Evolutionary conservation across 2,329 filamentous ascomycete genomes (phyloP).

Genomic region (Aspergillus aculeatus): DNA sequence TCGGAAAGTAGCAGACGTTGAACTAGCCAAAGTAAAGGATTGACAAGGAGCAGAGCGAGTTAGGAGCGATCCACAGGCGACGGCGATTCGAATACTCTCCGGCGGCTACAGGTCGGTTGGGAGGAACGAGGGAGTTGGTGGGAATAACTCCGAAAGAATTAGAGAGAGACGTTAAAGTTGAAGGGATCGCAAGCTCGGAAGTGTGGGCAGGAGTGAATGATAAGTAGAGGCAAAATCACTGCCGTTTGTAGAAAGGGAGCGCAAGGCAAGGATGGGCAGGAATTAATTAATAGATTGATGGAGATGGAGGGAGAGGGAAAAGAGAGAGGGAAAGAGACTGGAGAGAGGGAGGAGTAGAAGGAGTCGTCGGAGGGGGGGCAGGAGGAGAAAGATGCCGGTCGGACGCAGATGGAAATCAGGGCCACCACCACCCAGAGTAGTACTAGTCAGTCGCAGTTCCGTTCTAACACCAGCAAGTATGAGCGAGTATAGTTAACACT

Average conservation of each 20-base stretch:
- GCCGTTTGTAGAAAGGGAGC: constrained; percentile 13
- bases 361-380: neutral
- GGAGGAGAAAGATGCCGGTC: constrained; percentile 8
- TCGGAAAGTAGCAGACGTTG: neutral
- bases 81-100: constrained; percentile 9
- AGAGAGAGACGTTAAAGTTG: constrained; percentile 6
- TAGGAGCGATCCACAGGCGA: constrained; percentile 18
- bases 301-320: constrained; percentile 1
- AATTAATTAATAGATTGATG: constrained; percentile 15
- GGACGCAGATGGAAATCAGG: constrained; percentile 8
- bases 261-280: constrained; percentile 18
- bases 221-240: constrained; percentile 4
- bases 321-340: constrained; percentile 6
- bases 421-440: neutral
- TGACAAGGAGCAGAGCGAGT: constrained; percentile 14
- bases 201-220: neutral
- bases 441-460: neutral
- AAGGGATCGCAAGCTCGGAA: neutral
- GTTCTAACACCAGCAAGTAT: too few relatives aligned
- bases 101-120: constrained; percentile 8
- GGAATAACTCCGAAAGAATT: constrained; percentile 12
- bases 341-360: constrained; percentile 2
- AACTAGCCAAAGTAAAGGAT: constrained; percentile 7
- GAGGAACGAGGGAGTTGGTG: constrained; percentile 5
- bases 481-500: neutral